Conservation (phyloP, 1,284 basidiomycete species). For the Naganishia liquefaciens region DNA sequence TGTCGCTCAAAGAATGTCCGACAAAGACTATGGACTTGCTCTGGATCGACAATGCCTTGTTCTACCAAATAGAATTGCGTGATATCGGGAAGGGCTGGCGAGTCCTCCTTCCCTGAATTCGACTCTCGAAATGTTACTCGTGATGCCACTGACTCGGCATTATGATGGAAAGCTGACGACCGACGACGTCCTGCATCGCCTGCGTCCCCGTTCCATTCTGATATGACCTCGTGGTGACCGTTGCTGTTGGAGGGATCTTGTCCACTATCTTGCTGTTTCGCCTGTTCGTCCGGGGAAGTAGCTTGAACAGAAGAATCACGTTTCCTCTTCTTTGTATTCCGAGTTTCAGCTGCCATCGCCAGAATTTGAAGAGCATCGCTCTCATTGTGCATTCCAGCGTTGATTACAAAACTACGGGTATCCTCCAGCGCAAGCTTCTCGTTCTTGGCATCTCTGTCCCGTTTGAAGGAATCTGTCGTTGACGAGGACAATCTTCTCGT, state of each 20-base stretch:
- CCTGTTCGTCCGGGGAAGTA: conserved; percentile 12
- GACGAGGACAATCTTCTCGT: conserved; percentile 4
- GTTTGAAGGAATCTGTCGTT: conserved; percentile 25
- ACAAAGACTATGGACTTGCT: conserved; percentile 46
- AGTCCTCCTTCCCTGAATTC: not conserved
- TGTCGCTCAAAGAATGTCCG: conserved; percentile 52
- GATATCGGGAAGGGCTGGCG: conserved; percentile 32
- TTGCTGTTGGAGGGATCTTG: too few species aligned
- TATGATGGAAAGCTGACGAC: conserved; percentile 4
- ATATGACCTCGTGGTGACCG: not conserved
- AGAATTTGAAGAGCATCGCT: conserved; percentile 52
- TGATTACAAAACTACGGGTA: conserved; percentile 48
- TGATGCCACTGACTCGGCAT: not conserved
- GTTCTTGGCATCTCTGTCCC: not conserved
- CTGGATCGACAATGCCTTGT: conserved; percentile 47
- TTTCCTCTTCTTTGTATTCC: conserved; percentile 20
- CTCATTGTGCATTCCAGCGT: conserved; percentile 54
- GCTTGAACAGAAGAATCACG: conserved; percentile 18
- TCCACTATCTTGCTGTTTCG: not conserved
- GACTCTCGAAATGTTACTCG: conserved; percentile 13
- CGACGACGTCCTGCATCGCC: not conserved
- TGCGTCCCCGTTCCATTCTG: not conserved
- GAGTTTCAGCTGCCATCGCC: conserved; percentile 45
- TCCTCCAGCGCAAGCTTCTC: conserved; percentile 39
- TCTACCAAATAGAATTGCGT: conserved; percentile 53